Base-by-base conservation (phyloP, 2,329 filamentous ascomycete genomes). In the Fusarium tanahbumbuense region DNA sequence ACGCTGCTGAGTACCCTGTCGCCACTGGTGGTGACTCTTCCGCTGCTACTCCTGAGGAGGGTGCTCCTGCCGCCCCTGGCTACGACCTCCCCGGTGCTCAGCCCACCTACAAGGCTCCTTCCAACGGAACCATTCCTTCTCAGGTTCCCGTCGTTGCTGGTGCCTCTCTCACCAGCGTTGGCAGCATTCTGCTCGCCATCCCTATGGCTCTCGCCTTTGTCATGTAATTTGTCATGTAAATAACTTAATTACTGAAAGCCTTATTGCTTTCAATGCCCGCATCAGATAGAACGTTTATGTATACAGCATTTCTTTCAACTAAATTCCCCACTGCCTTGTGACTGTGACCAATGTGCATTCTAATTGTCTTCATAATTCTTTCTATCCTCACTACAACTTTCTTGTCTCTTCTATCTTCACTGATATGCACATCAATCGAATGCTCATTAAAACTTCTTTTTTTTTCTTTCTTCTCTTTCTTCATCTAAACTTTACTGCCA, bases 161-260 rank as follows among this genome's bases (percentile, higher is more conserved):
- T 20, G 64, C 64, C 52, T 57, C 63, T 63, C 50, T 67, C 16
- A 28, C 63, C 28, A 67, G 63, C 22, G 63, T 58, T 46, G 57
- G 63, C 54, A 52, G 45, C 16, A 47, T 67, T 30, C 34, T 67
- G 15, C 63, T 67, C 9, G 50, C 64, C 20, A 34, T 67, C 37
- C 64, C 64, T 25, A 34, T 67, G 57, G 64, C 57, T 32, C 50
- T 67, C 34, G 64, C 56, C 37, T 67, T 67, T 52, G 12, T 63
- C 22, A 57, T 67, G 64, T 67, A 67, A 67, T 67, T 67, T 52
- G 12, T 63, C 22, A 57, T 67, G 64, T 67, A 67, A 67, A 67
- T 67, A 67, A 37, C 42, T 66, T 66, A 53, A 54, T 66, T 52
- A 37, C 25, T 27, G 55, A 15, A 22, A 49, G 61, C 55, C 10